Evolutionary conservation across 805 yeast genomes (phyloP), one percentile per base, ranked within the genome.

Genomic region (Dipodascopsis tothii): DNA sequence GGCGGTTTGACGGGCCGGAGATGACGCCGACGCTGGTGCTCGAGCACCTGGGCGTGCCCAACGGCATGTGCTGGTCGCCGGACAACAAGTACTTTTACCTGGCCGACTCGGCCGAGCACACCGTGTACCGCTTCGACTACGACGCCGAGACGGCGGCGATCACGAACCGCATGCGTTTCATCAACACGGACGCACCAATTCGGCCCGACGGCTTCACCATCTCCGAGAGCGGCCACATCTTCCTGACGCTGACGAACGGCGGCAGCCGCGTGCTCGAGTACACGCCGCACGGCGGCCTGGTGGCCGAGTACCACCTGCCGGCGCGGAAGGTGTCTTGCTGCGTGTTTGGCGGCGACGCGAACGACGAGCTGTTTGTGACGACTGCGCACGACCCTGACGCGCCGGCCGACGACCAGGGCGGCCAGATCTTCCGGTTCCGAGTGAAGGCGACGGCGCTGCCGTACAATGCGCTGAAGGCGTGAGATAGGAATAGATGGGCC

Each of bases 161-260:
- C 30, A 50, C 64, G 21, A 70, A 72, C 40, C 46, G 56, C 16
- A n/a, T n/a, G n/a, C 70, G 69, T 48, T 64, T 77, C 40, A 62
- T 68, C 14, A 55, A 70, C 23, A 61, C 56, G 45, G 64, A 48
- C 21, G 43, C 33, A 3, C 41, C 40, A 7, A 39, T 45, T 6
- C 92, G 78, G 54, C 95, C 95, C 0, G 96, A 87, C 61, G 96
- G 96, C 19, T 70, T 82, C 51, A 68, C 79, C 21, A 63, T 82
- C 51, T 76, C 81, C 34, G 62, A 55, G 3, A 60, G 60, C 19
- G 80, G 77, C 5, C 68, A 73, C 41, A 58, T 87, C 33, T 81
- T 73, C 63, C 67, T 78, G 3, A 83, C 94, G 1, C 74, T 83
- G 7, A 86, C 81, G 75, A n/a, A n/a, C n/a, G 71, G 78, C 21